Base-by-base conservation (phyloP, 805 yeast genomes). In the Candida qinlingensis region DNA sequence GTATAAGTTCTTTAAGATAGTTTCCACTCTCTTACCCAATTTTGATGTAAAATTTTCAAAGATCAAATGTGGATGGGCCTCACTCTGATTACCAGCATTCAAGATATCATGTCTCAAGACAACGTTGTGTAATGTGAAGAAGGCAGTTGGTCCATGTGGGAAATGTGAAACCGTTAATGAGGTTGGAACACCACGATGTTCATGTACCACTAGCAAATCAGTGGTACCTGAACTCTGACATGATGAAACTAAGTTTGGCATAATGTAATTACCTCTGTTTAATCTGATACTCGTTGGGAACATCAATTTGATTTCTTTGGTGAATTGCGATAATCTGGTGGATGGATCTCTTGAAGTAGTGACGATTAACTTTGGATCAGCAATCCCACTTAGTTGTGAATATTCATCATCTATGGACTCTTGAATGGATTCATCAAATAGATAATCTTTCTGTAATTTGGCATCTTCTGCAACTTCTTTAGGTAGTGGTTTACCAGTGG, bases 151-250 rank as follows among this genome's bases (percentile, higher is more conserved):
- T 0, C 99, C 99, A 64, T 94, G 96, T 4, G 99, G 99, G 66
- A 94, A 87, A 72, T 94, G 99, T 34, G 94, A 84, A 29, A 94
- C 71, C 1, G 98, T 92, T 51, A 94, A 61, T 1, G 97, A 87
- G 0, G 97, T 91, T 45, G 99, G 99, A 0, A 88, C 92, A 79
- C 99, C 99, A 69, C 99, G 78, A 68, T 94, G 99, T 65, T 94
- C 99, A 65, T 94, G 98, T 26, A 94, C 69, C 4, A 94, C 76
- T 27, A 94, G 73, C 56, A 94, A 69, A 65, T 94, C 99, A 2
- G 94, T 84, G 8, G 92, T 81, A 13, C 86, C 87, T 0, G 92
- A 81, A 46, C 83, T 71, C 50, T 85, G 79, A 67, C 97, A 90
- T 1, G 96, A 88, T 42, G 83, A 79, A 4, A 89, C 96, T 41